Evolutionary conservation across 1,139 yeast species (phyloP).

Genomic region (Pichia sp.): DNA sequence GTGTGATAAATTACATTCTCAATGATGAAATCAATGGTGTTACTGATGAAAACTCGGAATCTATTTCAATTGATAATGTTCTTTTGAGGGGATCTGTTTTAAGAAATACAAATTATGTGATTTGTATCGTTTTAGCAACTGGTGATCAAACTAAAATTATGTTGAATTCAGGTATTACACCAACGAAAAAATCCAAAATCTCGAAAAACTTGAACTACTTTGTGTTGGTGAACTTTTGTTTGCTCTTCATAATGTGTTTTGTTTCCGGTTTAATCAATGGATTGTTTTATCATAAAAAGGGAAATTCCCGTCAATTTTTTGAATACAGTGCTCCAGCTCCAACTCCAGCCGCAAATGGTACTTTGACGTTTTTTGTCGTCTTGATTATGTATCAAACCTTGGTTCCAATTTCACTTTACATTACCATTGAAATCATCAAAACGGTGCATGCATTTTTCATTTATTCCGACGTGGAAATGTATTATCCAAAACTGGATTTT

Average conservation of each 20-base stretch:
- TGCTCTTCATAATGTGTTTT: conserved; percentile 42
- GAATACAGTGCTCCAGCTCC: conserved; percentile 47
- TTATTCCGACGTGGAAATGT: conserved; percentile 42
- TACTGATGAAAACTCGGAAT: conserved; percentile 26
- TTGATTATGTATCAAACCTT: conserved; percentile 48
- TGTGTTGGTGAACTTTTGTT: conserved; percentile 38
- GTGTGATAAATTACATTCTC: conserved; percentile 24
- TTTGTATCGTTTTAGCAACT: conserved; percentile 44
- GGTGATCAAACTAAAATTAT: conserved; percentile 50
- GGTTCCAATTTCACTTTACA: conserved; percentile 53
- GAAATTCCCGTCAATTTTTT: conserved; percentile 34
- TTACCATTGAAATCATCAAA: conserved; percentile 52
- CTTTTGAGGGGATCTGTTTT: conserved; percentile 44
- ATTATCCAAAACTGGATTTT: conserved; percentile 42
- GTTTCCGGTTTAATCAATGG: conserved; percentile 48
- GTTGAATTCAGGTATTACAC: conserved; percentile 51
- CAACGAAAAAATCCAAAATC: conserved; percentile 46
- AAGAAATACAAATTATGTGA: conserved; percentile 48
- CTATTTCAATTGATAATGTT: conserved; percentile 41
- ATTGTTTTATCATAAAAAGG: conserved; percentile 31
- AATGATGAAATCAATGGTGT: conserved; percentile 18
- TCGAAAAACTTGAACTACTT: conserved; percentile 44
- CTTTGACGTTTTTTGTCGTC: conserved; percentile 43
- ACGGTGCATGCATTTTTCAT: conserved; percentile 52
- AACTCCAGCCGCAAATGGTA: conserved; percentile 42